Evolutionary conservation across 1,284 basidiomycete species (phyloP), one percentile per base, ranked within the genome.

Genomic region (Moniliophthora roreri): DNA sequence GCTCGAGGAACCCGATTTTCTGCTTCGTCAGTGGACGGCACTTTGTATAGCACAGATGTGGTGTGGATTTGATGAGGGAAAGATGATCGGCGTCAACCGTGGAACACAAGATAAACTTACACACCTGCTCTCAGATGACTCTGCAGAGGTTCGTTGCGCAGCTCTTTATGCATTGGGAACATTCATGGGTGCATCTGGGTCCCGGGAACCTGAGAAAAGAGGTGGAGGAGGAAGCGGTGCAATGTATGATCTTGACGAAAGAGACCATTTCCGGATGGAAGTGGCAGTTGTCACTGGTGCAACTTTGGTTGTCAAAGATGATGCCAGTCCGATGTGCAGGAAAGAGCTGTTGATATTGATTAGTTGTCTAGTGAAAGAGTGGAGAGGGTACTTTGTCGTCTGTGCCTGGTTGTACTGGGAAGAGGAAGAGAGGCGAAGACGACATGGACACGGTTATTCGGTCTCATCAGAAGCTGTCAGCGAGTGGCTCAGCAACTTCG

Each of bases 321-420:
- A 99, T 66, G 96, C 93, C 2, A 95, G 91, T 58, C 96, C 97
- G 0, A 91, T 98, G 84, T 95, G 96, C 6, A 79, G 97, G 57
- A 98, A 98, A 71, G 97, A 99, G 69, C 76, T 98, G 10, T 79
- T 98, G 35, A 84, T 98, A 35, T 80, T 98, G 38, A 87, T 98
- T 49, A 95, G 92, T 61, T 93, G 93, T 61, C 77, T 99, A 20
- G 95, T 96, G 13, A 91, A 93, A 66, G 95, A 98, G 70, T 98
- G 95, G 91, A 78, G 93, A 55, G 95, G 96, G 9, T 94, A 94
- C 75, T 95, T 98, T 62, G 91, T 96, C 45, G 85, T 95, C 32
- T 96, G 95, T 52, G 95, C 96, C 0, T 98, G 96, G 93, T 74
- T 93, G 23, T 95, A 95, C 72, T 93, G 92, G 86, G 91, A 96